Evolutionary conservation across 2,329 filamentous ascomycete species (phyloP).

Genomic region (Colletotrichum zoysiae): DNA sequence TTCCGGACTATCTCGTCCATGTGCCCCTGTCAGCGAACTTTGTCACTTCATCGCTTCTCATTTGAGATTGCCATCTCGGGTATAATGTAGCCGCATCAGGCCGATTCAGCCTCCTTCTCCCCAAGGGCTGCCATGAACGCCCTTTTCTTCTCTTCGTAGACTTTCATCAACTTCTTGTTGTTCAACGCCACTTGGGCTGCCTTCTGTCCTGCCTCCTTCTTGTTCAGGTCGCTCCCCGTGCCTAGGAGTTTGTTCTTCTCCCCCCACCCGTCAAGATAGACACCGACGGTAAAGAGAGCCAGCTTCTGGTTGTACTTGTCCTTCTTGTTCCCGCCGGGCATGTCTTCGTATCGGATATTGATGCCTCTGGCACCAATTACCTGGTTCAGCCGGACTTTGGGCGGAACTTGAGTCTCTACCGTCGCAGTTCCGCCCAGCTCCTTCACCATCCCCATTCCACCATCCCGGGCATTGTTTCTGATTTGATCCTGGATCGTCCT

Average conservation of each 20-base stretch:
- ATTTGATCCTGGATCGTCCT: constrained; percentile 71
- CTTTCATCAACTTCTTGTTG: constrained; percentile 73
- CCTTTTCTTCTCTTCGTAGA: constrained; percentile 62
- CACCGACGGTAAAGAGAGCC: constrained; percentile 71
- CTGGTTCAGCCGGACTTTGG: constrained; percentile 65
- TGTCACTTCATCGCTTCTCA: not conserved
- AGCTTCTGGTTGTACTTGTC: constrained; percentile 67
- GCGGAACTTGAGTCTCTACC: constrained; percentile 8
- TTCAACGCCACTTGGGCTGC: constrained; percentile 74
- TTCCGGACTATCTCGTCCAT: not conserved
- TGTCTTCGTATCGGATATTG: constrained; percentile 71
- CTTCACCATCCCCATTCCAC: constrained; percentile 24
- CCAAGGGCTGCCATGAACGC: constrained; percentile 50
- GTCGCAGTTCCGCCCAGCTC: constrained; percentile 40
- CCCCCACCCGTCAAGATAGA: constrained; percentile 77
- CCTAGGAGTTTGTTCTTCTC: constrained; percentile 73
- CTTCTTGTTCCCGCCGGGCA: constrained; percentile 58
- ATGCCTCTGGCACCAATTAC: constrained; percentile 69
- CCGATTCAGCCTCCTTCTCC: not conserved
- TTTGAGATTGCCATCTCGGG: constrained; percentile 13
- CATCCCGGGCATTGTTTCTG: constrained; percentile 34
- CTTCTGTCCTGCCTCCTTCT: constrained; percentile 76
- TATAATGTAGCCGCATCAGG: constrained; percentile 12
- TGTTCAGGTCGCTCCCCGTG: constrained; percentile 72
- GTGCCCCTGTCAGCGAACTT: not conserved